Evolutionary conservation across 2,329 filamentous ascomycete species (phyloP).

Genomic region (Fusarium papillatum): DNA sequence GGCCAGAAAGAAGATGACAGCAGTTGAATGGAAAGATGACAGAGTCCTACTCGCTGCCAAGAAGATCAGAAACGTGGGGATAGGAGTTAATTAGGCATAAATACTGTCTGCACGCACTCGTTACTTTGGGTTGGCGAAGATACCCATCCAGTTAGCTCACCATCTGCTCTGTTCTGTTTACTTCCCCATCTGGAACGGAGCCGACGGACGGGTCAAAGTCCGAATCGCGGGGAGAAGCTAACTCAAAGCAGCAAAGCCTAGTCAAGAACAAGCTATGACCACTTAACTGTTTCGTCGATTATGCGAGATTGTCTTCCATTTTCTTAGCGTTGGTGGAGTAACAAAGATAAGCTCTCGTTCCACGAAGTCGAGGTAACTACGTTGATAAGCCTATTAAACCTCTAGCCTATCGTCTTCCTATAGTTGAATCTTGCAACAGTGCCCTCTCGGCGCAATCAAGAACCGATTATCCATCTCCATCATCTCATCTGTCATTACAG

Average conservation of each 20-base stretch:
- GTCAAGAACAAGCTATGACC: too few relatives aligned
- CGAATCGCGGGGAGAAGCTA: too few relatives aligned
- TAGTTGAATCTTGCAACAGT: not conserved
- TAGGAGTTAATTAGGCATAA: not conserved
- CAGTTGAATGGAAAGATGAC: not conserved
- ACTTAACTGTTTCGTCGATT: too few relatives aligned
- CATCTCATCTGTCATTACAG: constrained; percentile 10
- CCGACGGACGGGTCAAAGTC: not conserved
- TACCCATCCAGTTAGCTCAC: not conserved
- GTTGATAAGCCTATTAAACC: too few relatives aligned
- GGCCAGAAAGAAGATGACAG: not conserved
- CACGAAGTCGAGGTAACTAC: too few relatives aligned
- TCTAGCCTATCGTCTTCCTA: not conserved
- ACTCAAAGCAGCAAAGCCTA: too few relatives aligned
- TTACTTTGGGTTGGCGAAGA: not conserved
- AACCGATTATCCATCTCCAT: constrained; percentile 20
- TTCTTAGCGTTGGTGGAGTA: too few relatives aligned
- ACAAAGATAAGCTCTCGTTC: too few relatives aligned
- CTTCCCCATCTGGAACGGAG: not conserved
- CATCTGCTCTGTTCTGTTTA: not conserved
- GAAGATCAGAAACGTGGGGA: not conserved
- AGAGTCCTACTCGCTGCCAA: not conserved
- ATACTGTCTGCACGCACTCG: not conserved
- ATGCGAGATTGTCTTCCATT: too few relatives aligned
- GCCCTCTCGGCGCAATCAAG: not conserved